These are phyloP conservation scores for Lipomyces yamanashiensis DNA, from an alignment of 805 yeast species.

Conservation along the genomic window DNA sequence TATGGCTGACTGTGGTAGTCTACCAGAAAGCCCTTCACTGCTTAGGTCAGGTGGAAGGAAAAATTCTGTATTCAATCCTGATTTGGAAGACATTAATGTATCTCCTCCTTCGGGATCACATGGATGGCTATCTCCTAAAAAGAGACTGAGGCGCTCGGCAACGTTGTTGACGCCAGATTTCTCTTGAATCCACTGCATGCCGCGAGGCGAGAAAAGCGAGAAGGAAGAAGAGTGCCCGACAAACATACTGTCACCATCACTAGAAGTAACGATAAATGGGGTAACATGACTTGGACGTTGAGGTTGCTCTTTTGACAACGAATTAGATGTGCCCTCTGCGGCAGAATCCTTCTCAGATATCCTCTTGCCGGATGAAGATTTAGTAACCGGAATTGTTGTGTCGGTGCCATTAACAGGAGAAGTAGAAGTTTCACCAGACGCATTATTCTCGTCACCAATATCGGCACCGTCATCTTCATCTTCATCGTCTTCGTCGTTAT, in stretches of 20 bases:
- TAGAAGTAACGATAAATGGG: conserved; percentile 2
- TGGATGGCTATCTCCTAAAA: neutral
- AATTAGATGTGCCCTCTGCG: neutral
- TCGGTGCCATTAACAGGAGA: neutral
- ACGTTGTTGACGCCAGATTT: conserved; percentile 28
- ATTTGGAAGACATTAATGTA: neutral
- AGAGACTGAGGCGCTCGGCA: conserved; percentile 6
- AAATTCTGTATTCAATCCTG: neutral
- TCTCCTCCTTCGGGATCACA: neutral
- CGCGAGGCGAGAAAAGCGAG: conserved; percentile 34
- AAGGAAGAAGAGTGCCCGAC: conserved; percentile 34
- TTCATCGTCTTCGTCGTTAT: neutral
- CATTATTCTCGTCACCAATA: neutral
- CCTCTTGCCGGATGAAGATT: neutral
- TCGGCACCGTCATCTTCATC: neutral
- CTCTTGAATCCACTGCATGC: conserved; percentile 36
- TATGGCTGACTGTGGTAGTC: neutral
- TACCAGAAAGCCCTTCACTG: neutral
- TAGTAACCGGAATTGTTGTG: too few relatives aligned
- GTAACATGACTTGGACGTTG: conserved; percentile 1
- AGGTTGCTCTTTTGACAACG: neutral
- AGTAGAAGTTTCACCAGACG: neutral
- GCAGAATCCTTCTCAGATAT: neutral
- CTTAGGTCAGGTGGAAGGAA: neutral
- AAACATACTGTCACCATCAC: conserved; percentile 22